A percentile compares a stretch with the other conserved stretches of the same genome.
These are phyloP conservation scores for Trematosphaeria pertusa DNA, from an alignment of 2,329 filamentous ascomycete species.

Conservation along the genomic window DNA sequence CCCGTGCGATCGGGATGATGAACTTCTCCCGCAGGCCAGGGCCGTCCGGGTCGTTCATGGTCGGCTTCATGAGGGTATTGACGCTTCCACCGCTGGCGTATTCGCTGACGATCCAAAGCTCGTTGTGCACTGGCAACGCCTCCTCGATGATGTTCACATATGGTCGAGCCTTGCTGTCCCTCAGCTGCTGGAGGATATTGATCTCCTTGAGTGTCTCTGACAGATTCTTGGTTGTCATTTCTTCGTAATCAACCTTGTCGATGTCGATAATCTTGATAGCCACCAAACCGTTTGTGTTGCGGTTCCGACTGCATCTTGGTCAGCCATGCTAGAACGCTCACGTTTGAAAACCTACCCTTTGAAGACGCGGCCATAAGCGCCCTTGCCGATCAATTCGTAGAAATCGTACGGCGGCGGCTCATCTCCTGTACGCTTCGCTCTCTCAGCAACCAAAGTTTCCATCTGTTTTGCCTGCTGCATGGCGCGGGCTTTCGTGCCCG, in stretches of 20 bases:
- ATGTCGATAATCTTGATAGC: constrained; percentile 86
- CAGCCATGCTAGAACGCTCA: constrained; percentile 13
- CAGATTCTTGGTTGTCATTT: constrained; percentile 50
- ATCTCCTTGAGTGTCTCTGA: constrained; percentile 67
- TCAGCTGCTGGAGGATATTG: constrained; percentile 72
- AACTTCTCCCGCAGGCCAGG: constrained; percentile 64
- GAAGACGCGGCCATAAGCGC: constrained; percentile 76
- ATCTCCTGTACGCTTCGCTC: constrained; percentile 65
- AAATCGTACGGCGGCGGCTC: constrained; percentile 72
- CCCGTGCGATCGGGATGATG: constrained; percentile 69
- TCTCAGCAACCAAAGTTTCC: constrained; percentile 69
- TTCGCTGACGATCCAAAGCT: constrained; percentile 89
- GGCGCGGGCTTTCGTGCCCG: constrained; percentile 63
- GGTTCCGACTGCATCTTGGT: constrained; percentile 44
- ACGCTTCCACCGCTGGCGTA: constrained; percentile 87
- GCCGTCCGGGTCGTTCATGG: constrained; percentile 30
- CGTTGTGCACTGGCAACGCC: constrained; percentile 76
- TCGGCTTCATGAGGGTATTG: constrained; percentile 65
- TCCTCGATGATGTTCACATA: constrained; percentile 87
- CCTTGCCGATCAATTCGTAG: constrained; percentile 76
- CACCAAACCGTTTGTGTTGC: constrained; percentile 60
- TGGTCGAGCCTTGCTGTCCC: constrained; percentile 76
- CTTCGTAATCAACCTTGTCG: constrained; percentile 71
- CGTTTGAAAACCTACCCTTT: constrained; percentile 58
- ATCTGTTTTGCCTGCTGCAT: constrained; percentile 74